Evolutionary conservation across 352 stramenopile species (phyloP), one percentile per base, ranked within the genome.

Genomic region (Globisporangium emineosum): DNA sequence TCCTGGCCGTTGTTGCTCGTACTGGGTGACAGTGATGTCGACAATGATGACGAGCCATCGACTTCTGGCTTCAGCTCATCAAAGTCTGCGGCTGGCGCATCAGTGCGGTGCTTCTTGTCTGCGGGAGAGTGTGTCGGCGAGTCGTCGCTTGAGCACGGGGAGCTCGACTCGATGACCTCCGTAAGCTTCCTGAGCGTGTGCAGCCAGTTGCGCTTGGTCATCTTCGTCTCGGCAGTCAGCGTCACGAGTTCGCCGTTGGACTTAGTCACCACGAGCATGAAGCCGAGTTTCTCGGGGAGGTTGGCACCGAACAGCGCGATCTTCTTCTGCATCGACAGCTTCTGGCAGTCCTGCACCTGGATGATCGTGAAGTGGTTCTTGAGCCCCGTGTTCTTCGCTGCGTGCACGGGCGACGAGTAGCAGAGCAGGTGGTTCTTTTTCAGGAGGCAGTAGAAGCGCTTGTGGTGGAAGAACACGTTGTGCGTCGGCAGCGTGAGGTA

Each of bases 211-310:
- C 62, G 62, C 55, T 68, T 68, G 23, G 47, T 53, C 17, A 62
- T 35, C 43, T 60, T 58, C 15, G 43, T 59, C 43, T 68, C 62
- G 10, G 62, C 27, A 4, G 62, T 68, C 21, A 68, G 45, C 6
- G 49, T 53, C 45, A 90, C 75, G 45, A 77, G 79, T 54, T 89
- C 79, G 15, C 81, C 83, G 49, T 83, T 83, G n/a, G 73, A 69
- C 42, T 81, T 86, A 50, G 83, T 90, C 25, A 90, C 78, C 63
- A 87, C 81, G 51, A 92, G 87, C 75, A 92, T 78, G 54, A 79
- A 70, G 42, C 64, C 57, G 43, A 92, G 69, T 9, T 84, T 68
- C 0, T 69, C 32, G 4, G 83, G 83, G 19, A 90, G 32, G 52
- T 75, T 69, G 0, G 79, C 72, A 15, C 83, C 83, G 52, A 90